Evolutionary conservation across 495 filamentous ascomycete genomes (phyloP), one percentile per base, ranked within the genome.

Genomic region (Chaetomium fimeti): DNA sequence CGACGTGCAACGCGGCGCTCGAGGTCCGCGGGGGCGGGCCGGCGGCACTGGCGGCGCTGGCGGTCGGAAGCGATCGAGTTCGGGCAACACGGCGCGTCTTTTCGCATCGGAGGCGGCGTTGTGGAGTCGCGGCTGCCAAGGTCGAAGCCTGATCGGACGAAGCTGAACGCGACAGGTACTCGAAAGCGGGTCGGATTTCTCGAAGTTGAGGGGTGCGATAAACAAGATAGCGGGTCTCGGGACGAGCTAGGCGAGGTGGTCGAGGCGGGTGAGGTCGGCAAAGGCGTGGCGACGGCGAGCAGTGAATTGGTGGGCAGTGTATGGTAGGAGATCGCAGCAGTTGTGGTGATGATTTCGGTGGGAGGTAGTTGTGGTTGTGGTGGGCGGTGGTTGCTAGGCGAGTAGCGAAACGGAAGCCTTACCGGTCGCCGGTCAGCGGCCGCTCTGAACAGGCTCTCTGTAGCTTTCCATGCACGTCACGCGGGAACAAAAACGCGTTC

Each of bases 401-500:
- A 9, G 49, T 61, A 69, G 64, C 68, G 62, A 67, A 70, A 67
- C 68, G 68, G 68, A 70, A 65, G 62, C 36, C 54, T 65, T 70
- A 48, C 68, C 69, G 63, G 57, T 36, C 55, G 38, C 57, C 52
- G 64, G 54, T 63, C 61, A 61, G 61, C 62, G 62, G 40, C 56
- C 57, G 38, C 29, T 20, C 49, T 29, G 60, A 29, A 25, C 38
- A 57, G 43, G 25, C 3, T 11, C 32, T 36, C 8, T 5, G 32
- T 36, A 9, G 38, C 38, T 40, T 60, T 38, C 67, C 63, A 57
- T 52, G 60, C 51, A 68, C 22, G 38, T 62, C 60, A 62, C 60
- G 60, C 49, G 60, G 24, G 15, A 18, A 16, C 13, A 20, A 22
- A 28, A 54, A 5, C 22, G 16, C 60, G 49, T 53, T 38, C 49